Evolutionary conservation across 208 protist genomes (phyloP), one percentile per base, ranked within the genome.

Genomic region (Trypanosoma grayi): DNA sequence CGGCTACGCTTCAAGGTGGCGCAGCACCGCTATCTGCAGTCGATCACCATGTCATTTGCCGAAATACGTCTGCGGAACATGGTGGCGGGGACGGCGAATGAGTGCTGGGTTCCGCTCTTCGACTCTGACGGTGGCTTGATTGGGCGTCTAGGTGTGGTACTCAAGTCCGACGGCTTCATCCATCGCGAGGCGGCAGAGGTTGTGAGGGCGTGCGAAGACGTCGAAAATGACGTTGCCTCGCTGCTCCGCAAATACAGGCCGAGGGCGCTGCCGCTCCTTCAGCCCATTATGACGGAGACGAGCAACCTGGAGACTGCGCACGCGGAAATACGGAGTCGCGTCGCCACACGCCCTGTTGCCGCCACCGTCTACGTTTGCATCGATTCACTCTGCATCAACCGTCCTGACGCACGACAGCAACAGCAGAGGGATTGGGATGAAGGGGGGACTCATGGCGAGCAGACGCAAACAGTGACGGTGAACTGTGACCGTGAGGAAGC

Each of bases 1-100:
- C n/a, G 40, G 11, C 25, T 75, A 14, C 54, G 43, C 9, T 64
- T 75, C 47, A 65, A 75, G 25, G 56, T 75, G n/a, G 46, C 27
- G 18, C 46, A 64, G 20, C 25, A 60, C 6, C 60, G 55, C 11
- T 71, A 58, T 40, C 20, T 70, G 30, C 39, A 60, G 4, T 52
- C 56, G 3, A 59, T 24, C 1, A 47, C 41, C 9, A 0, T 70
- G 20, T 58, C 51, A 4, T 54, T 51, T 47, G 50, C 45, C 4
- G 61, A 75, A 22, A 56, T 75, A 13, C 4, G 28, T 37, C 40
- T 75, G 14, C 30, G 59, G n/a, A 47, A 30, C 16, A 45, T 63
- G 62, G 40, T 51, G 2, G 53, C 43, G 25, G 20, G 37, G 6
- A 18, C 22, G 3, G 37, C 57, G 18, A 68, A 53, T 20, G 40